Percentiles rank a stretch among this genome's conserved stretches.
These are phyloP conservation scores for Anthoceros angustus DNA, from an alignment of 225 moss, liverwort and hornwort species.

Conservation along the genomic window DNA sequence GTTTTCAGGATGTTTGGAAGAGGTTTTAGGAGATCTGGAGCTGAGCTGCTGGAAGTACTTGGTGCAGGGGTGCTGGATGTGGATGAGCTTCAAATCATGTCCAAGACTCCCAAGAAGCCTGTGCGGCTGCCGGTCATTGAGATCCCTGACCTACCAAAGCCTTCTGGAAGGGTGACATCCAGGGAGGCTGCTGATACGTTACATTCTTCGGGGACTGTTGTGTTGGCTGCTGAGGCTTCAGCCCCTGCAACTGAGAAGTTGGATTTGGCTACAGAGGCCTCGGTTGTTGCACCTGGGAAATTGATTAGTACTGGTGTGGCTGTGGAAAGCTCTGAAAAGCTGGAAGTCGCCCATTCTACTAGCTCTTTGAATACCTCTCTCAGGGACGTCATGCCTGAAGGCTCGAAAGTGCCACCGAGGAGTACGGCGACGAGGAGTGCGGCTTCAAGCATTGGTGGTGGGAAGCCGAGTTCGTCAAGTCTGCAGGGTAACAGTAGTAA, in stretches of 20 bases:
- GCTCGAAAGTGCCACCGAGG: not conserved
- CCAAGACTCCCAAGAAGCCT: constrained; percentile 6
- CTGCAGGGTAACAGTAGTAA: too few relatives aligned
- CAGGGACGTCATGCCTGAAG: not conserved
- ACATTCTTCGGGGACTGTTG: not conserved
- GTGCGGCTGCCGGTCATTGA: constrained; percentile 32
- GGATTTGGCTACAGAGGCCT: not conserved
- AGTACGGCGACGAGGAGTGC: not conserved
- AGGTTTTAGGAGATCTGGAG: not conserved
- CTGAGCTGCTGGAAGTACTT: not conserved
- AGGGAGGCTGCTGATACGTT: too few relatives aligned
- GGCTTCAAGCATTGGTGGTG: not conserved
- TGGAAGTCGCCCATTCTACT: not conserved
- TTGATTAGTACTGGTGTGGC: not conserved
- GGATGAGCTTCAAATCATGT: constrained; percentile 23
- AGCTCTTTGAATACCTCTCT: not conserved
- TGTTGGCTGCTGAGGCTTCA: not conserved
- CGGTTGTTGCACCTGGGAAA: not conserved
- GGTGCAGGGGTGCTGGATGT: constrained; percentile 42
- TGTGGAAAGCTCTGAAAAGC: not conserved
- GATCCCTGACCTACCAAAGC: not conserved
- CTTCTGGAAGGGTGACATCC: not conserved
- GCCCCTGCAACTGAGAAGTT: not conserved
- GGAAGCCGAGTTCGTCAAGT: not conserved
- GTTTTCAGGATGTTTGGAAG: too few relatives aligned